Base-by-base conservation (phyloP, 2,329 filamentous ascomycete genomes). In the Fusarium sp. region DNA sequence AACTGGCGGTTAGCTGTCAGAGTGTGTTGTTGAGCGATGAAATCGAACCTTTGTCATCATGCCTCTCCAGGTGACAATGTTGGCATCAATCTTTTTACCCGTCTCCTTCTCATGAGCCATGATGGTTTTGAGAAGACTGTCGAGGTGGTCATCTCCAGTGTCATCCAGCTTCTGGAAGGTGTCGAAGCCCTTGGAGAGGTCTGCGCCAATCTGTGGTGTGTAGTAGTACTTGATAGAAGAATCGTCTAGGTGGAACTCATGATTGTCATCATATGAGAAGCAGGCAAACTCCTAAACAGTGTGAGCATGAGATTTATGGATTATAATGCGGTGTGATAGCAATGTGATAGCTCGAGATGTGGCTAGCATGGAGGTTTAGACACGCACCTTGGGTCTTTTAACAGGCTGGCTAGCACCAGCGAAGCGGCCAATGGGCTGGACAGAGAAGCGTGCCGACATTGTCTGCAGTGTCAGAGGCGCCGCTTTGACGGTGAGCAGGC, bases 11-110 rank as follows among this genome's bases (percentile, higher is more conserved):
- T 38, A 70, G 51, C 32, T 45, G 2, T 19, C 24, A n/a, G 29
- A 11, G 11, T 3, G 13, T 6, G 19, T 13, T n/a, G 3, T 12
- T 35, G 6, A 41, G 9, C 13, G 32, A 29, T 36, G 24, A 26
- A 34, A 22, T 48, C 76, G 49, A 73, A 93, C 92, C 84, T 97
- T 99, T 62, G 95, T 98, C 89, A 99, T 93, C 92, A 98, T 97
- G 34, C 95, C 95, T 71, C 95, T 84, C 94, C 94, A 99, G 2
- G 94, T 98, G 47, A 98, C 83, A 41, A 98, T 75, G 69, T 96
- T 88, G 3, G 90, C 89, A 60, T 93, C 88, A 29, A 89, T 88
- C 72, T 84, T 88, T 70, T 85, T 82, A 3, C 85, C 84, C 1
- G 83, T 86, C 65, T 87, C 81, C 74, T 88, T 82, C 77, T 98